Evolutionary conservation across 2,329 filamentous ascomycete genomes (phyloP), one percentile per base, ranked within the genome.

Genomic region (Penicillium crustosum): DNA sequence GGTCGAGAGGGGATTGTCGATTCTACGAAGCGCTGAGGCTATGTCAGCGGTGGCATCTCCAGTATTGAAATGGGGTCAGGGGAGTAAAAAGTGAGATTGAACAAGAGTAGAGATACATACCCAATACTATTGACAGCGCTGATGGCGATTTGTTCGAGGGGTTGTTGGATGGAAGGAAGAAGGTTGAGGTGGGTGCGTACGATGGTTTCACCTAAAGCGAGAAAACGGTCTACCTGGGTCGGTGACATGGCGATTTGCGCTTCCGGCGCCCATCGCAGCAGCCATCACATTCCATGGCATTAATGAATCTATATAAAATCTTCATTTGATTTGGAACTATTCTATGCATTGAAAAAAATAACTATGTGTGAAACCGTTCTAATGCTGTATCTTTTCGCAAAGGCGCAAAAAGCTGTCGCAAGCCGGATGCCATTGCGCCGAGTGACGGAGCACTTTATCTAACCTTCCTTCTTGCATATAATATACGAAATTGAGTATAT

Each of bases 171-270:
- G 52, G 60, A 54, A 59, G 60, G 60, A 59, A 66, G 68, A 60
- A 65, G 60, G 66, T 59, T 58, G 52, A 66, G 63, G 69, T 70
- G 67, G 68, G 68, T 72, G 68, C 61, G 67, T 70, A 67, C 66
- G 70, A 71, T 65, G 72, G 73, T 76, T 76, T 75, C 73, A 75
- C 73, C 70, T 73, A 70, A 74, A 71, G 71, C 70, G 72, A 73
- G 70, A 71, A 72, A 72, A 65, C 65, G 66, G 69, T 59, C 59
- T 61, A 53, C 58, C 63, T 67, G 66, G 69, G 65, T 66, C 65
- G 65, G 68, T 66, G 67, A 69, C 68, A 71, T 69, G 67, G 65
- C 64, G 64, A 66, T 62, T 66, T 66, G 65, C 68, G 66, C 65
- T 63, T 62, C 63, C 64, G 66, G 64, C 59, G 51, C 57, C 58